Percentiles rank a stretch among this genome's conserved stretches.
Conservation (phyloP, 2,329 filamentous ascomycete genomes). For the Hortaea werneckii region DNA sequence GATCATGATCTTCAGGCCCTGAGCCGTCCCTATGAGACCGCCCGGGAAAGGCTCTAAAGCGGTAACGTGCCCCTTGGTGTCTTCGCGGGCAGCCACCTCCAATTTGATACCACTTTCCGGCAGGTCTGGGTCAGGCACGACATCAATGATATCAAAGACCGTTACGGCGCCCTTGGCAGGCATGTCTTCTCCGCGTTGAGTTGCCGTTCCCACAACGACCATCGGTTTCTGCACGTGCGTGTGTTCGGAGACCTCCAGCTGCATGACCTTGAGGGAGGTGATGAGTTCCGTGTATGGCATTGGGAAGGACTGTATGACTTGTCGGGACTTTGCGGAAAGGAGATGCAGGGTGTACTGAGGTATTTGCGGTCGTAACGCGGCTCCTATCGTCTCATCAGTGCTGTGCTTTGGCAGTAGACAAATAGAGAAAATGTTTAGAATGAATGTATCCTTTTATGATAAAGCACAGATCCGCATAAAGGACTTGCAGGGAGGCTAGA, state of each 20-base stretch:
- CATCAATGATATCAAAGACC: slow-evolving; percentile 82
- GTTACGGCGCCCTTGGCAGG: slow-evolving; percentile 76
- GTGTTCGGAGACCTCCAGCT: slow-evolving; percentile 80
- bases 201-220: slow-evolving; percentile 73
- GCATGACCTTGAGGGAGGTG: slow-evolving; percentile 71
- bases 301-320: slow-evolving; percentile 63
- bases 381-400: too few relatives aligned
- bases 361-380: slow-evolving; percentile 53
- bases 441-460: slow-evolving; percentile 9
- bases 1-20: slow-evolving; percentile 97
- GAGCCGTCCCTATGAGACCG: slow-evolving; percentile 78
- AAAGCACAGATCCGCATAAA: slow-evolving; percentile 6
- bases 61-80: slow-evolving; percentile 86
- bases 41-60: slow-evolving; percentile 70
- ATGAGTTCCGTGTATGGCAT: slow-evolving; percentile 68
- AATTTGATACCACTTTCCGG: slow-evolving; percentile 79
- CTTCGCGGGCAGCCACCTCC: slow-evolving; percentile 78
- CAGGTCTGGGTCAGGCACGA: slow-evolving; percentile 77
- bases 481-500: slow-evolving; percentile 4
- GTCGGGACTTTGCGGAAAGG: slow-evolving; percentile 66
- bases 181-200: slow-evolving; percentile 82
- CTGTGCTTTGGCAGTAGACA: too few relatives aligned
- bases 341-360: slow-evolving; percentile 68
- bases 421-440: too few relatives aligned
- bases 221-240: slow-evolving; percentile 78